Conservation (phyloP, 2,329 filamentous ascomycete species). For the Fusarium odoratissimum region DNA sequence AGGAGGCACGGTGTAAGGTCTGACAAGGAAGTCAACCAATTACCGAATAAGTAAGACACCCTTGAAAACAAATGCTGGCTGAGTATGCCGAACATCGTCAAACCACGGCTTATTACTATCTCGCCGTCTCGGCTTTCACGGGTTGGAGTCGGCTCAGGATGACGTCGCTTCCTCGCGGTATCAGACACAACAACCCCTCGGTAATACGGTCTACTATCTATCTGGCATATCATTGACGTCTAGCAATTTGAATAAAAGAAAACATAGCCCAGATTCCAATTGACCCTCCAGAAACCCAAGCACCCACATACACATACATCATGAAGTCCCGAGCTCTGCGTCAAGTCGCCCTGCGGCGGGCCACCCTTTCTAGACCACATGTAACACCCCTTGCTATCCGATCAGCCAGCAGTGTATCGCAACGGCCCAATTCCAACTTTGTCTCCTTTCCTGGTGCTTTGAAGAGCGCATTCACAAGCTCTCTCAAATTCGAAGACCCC, state of each 20-base stretch:
- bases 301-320: slow-evolving; percentile 8
- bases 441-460: slow-evolving; percentile 92
- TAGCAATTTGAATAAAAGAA: slow-evolving; percentile 18
- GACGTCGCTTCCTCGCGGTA: slow-evolving; percentile 43
- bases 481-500: slow-evolving; percentile 81
- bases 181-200: slow-evolving; percentile 39
- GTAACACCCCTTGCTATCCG: slow-evolving; percentile 46
- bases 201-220: slow-evolving; percentile 29
- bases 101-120: slow-evolving; percentile 43
- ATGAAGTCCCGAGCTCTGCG: slow-evolving; percentile 53
- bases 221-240: slow-evolving; percentile 10
- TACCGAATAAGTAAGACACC: neutral
- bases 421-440: slow-evolving; percentile 65
- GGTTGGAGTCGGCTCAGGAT: slow-evolving; percentile 50
- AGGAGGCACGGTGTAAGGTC: neutral
- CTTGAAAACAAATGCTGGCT: slow-evolving; percentile 13
- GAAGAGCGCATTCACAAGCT: slow-evolving; percentile 89
- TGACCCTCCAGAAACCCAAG: neutral
- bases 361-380: slow-evolving; percentile 38
- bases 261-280: slow-evolving; percentile 3
- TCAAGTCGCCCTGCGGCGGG: slow-evolving; percentile 45
- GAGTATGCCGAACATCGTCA: slow-evolving; percentile 40
- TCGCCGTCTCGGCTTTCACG: slow-evolving; percentile 44
- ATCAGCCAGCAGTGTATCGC: slow-evolving; percentile 63
- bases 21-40: neutral